Base-by-base conservation (phyloP, 176 grass and related monocot species). In the Musa itinerans region DNA sequence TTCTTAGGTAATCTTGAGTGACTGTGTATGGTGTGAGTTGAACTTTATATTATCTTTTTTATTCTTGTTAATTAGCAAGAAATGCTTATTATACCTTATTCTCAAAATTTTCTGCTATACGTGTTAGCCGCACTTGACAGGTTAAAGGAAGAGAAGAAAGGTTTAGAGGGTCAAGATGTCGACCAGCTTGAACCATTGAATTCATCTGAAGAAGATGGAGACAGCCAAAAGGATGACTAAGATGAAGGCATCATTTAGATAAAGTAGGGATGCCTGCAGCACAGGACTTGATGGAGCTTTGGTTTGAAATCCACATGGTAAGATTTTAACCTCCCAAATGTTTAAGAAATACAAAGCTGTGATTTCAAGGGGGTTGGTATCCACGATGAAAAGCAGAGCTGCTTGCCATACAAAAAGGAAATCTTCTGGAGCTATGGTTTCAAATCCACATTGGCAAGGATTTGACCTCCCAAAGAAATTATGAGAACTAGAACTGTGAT, bases 61-160 rank as follows among this genome's bases (percentile, higher is more conserved):
- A 27, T 27, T 27, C 1, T 27, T 27, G 26, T 27, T 27, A 27
- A 27, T 27, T 27, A 27, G 26, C 26, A 27, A 27, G 26, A 43
- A 43, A 43, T 43, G 34, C 22, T 55, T 13, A 57, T 0, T 71
- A 50, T 73, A 4, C 52, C n/a, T 9, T 65, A 16, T 54, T 77
- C 68, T 83, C 21, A 8, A 43, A 62, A 26, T 34, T 10, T 10
- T 53, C 53, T 16, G 63, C 23, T 81, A n/a, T 52, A 96, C 85
- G 86, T 92, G 53, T 81, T 96, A 82, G 78, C 86, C 77, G 83
- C 89, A 78, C 49, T 92, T 72, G 93, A 90, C 73, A 85, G 86
- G 72, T 43, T 96, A 81, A 90, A 92, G 66, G 83, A 90, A 84
- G 92, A 90, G 81, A 88, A 85, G 73, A 84, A 90, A 77, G 26